phyloP scores from a whole-genome alignment of 1,139 yeast species.

The Yamadazyma dushanensis region DNA sequence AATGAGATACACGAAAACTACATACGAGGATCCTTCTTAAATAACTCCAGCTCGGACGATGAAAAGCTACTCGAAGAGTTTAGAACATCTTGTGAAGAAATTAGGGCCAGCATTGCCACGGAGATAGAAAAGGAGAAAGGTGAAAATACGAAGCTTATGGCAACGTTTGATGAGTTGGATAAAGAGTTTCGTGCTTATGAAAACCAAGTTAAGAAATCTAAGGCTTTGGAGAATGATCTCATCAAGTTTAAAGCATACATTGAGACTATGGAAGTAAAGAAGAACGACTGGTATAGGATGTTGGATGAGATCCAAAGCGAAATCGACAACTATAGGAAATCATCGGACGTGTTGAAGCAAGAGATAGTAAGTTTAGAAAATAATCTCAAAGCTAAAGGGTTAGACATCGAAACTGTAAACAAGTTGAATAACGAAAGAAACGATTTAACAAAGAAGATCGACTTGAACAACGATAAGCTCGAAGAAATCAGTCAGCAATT shows the following conservation, averaged over 20 bases:
- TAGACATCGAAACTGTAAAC: constrained; percentile 64
- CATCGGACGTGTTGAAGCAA: constrained; percentile 40
- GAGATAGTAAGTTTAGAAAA: constrained; percentile 49
- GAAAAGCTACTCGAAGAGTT: constrained; percentile 59
- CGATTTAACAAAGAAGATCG: constrained; percentile 56
- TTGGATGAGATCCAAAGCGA: constrained; percentile 58
- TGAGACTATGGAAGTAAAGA: constrained; percentile 63
- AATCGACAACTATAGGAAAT: constrained; percentile 46
- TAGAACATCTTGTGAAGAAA: constrained; percentile 49
- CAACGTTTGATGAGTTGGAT: constrained; percentile 28
- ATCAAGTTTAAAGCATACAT: constrained; percentile 70
- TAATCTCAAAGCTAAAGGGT: constrained; percentile 54
- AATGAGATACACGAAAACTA: constrained; percentile 69
- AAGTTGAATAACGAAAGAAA: constrained; percentile 62
- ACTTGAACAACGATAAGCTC: constrained; percentile 44
- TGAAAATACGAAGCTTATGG: constrained; percentile 43
- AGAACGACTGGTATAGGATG: constrained; percentile 62
- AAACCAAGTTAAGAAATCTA: constrained; percentile 55
- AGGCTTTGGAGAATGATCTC: constrained; percentile 71
- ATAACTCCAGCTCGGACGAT: constrained; percentile 56
- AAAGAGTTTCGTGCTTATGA: constrained; percentile 30
- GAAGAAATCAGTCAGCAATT: constrained; percentile 36
- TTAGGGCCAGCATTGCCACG: constrained; percentile 34
- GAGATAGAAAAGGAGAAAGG: constrained; percentile 24
- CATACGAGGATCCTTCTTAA: constrained; percentile 64